Conservation (phyloP, 2,329 filamentous ascomycete species). For the Cercospora sp. region DNA sequence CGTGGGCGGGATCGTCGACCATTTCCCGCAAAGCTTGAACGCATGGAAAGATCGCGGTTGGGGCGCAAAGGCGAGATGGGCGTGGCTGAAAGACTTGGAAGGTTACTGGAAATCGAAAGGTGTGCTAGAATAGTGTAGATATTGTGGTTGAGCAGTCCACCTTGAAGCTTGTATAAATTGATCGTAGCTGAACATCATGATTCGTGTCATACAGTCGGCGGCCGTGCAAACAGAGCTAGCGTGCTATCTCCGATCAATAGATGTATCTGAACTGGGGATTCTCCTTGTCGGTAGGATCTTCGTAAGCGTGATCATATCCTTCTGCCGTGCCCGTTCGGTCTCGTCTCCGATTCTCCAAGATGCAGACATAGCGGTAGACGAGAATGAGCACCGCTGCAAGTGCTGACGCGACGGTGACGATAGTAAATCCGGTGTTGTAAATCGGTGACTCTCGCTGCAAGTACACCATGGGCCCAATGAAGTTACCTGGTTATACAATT, state of each 20-base stretch:
- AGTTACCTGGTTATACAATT: neutral
- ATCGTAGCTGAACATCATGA: neutral
- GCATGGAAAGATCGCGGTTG: neutral
- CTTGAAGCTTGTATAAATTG: neutral
- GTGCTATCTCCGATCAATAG: neutral
- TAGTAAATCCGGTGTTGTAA: neutral
- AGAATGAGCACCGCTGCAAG: neutral
- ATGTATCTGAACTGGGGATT: conserved; percentile 29
- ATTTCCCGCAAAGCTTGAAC: neutral
- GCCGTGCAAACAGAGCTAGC: neutral
- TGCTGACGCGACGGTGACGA: neutral
- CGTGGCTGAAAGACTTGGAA: conserved; percentile 8
- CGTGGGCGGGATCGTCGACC: neutral
- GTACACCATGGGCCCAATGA: neutral
- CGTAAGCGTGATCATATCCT: conserved; percentile 55
- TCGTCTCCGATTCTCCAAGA: conserved; percentile 48
- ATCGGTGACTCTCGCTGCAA: neutral
- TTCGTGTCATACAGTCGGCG: neutral
- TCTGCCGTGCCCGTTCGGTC: conserved; percentile 49
- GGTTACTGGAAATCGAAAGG: conserved; percentile 7
- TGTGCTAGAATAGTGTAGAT: neutral
- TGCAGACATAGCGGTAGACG: conserved; percentile 32
- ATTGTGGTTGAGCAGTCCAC: neutral
- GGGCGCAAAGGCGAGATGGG: conserved; percentile 5
- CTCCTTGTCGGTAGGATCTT: conserved; percentile 54